Evolutionary conservation across 2,329 filamentous ascomycete species (phyloP), one percentile per base, ranked within the genome.

Genomic region (Pseudogymnoascus sp.): DNA sequence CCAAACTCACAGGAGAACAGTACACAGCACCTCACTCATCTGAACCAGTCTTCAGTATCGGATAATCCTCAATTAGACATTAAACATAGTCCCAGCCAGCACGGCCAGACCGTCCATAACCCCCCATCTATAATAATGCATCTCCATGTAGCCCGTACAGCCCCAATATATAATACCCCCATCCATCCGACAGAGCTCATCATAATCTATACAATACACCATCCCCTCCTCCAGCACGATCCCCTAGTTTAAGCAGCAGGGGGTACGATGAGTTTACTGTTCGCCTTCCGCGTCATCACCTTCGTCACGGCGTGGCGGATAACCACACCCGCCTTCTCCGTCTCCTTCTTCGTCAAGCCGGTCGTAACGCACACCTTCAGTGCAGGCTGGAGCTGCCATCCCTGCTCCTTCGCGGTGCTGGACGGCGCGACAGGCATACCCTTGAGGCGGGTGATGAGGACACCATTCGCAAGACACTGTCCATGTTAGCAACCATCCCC

Each of bases 281-380:
- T 84, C 29, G 79, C 75, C 73, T 85, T 87, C 65, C 83, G 79
- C 19, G 83, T 85, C 81, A 99, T 86, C 65, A 97, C 86, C 78
- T 96, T 97, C 60, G 92, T 96, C 68, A 97, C 90, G 12, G 94
- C 93, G 76, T 97, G 92, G 64, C 93, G 83, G 68, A 99, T 92
- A 8, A 84, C 87, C 6, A 88, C 86, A 12, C 92, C 94, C 0
- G 94, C 91, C 79, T 95, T 96, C 78, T 99, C 95, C 62, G 92
- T 89, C 74, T 99, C 94, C 78, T 96, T 97, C 80, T 90, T 95
- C 23, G 90, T 89, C 65, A 99, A 78, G 1, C 90, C 94, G 4
- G 85, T 90, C 0, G 92, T 96, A 61, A 97, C 81, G 72, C 93
- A 97, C 11, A 97, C 84, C 77, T 97, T 97, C 65, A 99, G 81